Evolutionary conservation across 345 rosid species (phyloP), one percentile per base, ranked within the genome.

Genomic region (Trapa incisa): DNA sequence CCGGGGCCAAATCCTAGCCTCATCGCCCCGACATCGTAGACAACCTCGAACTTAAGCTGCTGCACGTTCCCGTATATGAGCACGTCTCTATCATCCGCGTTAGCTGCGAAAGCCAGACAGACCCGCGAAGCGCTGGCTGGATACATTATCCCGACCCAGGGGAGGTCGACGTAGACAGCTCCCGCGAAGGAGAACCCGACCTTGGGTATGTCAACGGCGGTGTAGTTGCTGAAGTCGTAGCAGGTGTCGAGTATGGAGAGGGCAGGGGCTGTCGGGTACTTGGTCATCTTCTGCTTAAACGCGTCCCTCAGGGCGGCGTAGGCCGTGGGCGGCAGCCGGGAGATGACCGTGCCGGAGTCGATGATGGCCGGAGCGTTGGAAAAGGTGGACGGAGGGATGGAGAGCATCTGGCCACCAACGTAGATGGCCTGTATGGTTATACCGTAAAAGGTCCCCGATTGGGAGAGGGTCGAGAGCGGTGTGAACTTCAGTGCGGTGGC

Each of bases 281-380:
- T 67, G 0, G 77, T 60, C 97, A 92, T 92, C 62, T 2, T 2
- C 66, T 75, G 73, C 71, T 75, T 71, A 67, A 93, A 89, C 15
- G 87, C 71, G 5, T 75, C 39, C 0, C 75, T 56, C 37, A 93
- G 14, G 5, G 87, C 81, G 1, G 86, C 61, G 75, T 89, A 93
- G 0, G 85, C 94, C 0, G 75, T 77, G 0, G 90, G 87, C 0
- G 96, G 94, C 67, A 93, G 75, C 15, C 98, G 86, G 0, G 94
- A 78, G 65, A 93, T 90, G 47, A 93, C 96, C 0, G 98, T 90
- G 47, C 97, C 97, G 0, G 98, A 90, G 71, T 93, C 98, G 29
- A 93, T 93, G 29, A 93, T 66, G 5, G 86, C 76, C 0, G 93
- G 87, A 12, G 83, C 76, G 0, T 71, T 64, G 1, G 88, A 68